A percentile compares a stretch with the other conserved stretches of the same genome.
phyloP scores from a whole-genome alignment of 1,284 basidiomycete species.

The Moniliophthora roreri region DNA sequence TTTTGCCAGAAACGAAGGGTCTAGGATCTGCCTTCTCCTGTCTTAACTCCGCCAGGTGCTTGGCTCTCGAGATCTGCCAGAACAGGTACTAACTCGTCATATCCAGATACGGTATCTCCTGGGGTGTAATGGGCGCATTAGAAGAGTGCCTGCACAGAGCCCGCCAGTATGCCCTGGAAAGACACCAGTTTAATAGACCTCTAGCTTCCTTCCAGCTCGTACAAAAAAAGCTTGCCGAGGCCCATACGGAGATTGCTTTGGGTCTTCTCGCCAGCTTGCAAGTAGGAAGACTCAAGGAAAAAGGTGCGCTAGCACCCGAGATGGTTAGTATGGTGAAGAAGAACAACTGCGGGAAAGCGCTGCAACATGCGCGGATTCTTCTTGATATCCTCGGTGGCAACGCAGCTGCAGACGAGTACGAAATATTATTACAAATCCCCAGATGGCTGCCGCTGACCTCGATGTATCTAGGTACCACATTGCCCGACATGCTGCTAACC shows the following conservation, averaged over 20 bases:
- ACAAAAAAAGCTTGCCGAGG: constrained; percentile 96
- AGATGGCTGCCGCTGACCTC: constrained; percentile 3
- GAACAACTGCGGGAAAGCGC: constrained; percentile 94
- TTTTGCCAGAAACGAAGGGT: constrained; percentile 77
- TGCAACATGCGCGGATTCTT: constrained; percentile 76
- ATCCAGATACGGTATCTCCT: constrained; percentile 81
- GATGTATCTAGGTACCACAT: constrained; percentile 72
- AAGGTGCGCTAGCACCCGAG: constrained; percentile 78
- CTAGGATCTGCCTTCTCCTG: constrained; percentile 88
- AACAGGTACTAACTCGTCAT: not conserved
- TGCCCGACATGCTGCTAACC: constrained; percentile 86
- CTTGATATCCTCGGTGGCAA: constrained; percentile 92
- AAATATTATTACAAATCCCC: constrained; percentile 14
- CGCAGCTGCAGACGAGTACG: constrained; percentile 86
- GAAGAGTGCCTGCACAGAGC: constrained; percentile 88
- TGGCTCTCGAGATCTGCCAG: not conserved
- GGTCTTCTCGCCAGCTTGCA: constrained; percentile 83
- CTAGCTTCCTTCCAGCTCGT: constrained; percentile 94
- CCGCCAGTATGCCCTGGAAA: constrained; percentile 85
- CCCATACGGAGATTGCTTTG: constrained; percentile 81
- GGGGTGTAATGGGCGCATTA: constrained; percentile 93
- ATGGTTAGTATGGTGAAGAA: constrained; percentile 96
- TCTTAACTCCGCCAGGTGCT: constrained; percentile 81
- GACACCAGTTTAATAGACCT: constrained; percentile 87
- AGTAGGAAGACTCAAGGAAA: constrained; percentile 90